Percentiles rank a stretch among this genome's conserved stretches.
Evolutionary conservation across 2,329 filamentous ascomycete genomes (phyloP).

Genomic region (Talaromyces pinophilus): DNA sequence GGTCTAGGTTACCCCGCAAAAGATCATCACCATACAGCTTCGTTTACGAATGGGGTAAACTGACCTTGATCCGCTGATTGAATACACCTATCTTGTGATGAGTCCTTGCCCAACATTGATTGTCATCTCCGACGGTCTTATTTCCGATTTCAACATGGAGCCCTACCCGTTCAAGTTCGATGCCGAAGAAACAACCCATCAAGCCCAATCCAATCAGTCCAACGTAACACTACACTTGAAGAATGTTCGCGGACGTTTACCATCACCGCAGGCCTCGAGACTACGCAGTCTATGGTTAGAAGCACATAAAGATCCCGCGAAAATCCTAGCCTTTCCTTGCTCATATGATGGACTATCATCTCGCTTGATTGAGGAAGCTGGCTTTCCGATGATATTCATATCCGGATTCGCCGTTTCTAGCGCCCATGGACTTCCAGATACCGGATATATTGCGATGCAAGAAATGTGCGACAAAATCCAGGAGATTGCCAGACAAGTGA

Average conservation of each 20-base stretch:
- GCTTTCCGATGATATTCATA: constrained; percentile 51
- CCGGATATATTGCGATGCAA: constrained; percentile 53
- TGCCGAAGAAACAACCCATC: neutral
- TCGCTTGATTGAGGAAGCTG: constrained; percentile 49
- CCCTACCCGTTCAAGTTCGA: constrained; percentile 22
- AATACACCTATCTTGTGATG: neutral
- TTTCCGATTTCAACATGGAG: constrained; percentile 7
- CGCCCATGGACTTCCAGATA: constrained; percentile 48
- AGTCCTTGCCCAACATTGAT: neutral
- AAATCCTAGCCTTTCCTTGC: constrained; percentile 49
- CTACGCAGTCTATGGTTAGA: constrained; percentile 46
- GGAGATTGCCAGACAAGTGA: constrained; percentile 42
- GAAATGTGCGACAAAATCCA: constrained; percentile 52
- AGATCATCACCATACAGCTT: neutral
- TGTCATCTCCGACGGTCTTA: neutral
- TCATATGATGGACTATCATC: constrained; percentile 50
- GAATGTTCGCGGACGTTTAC: constrained; percentile 20
- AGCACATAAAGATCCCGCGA: constrained; percentile 43
- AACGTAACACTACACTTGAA: constrained; percentile 4
- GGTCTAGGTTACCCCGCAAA: neutral
- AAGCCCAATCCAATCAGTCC: neutral
- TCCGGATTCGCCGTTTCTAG: constrained; percentile 47
- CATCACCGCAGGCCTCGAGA: constrained; percentile 15
- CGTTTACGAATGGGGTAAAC: neutral
- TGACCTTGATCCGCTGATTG: neutral